Percentiles rank a stretch among this genome's conserved stretches.
Evolutionary conservation across 805 yeast species (phyloP).

Genomic region (Barnettozyma sucrosica): DNA sequence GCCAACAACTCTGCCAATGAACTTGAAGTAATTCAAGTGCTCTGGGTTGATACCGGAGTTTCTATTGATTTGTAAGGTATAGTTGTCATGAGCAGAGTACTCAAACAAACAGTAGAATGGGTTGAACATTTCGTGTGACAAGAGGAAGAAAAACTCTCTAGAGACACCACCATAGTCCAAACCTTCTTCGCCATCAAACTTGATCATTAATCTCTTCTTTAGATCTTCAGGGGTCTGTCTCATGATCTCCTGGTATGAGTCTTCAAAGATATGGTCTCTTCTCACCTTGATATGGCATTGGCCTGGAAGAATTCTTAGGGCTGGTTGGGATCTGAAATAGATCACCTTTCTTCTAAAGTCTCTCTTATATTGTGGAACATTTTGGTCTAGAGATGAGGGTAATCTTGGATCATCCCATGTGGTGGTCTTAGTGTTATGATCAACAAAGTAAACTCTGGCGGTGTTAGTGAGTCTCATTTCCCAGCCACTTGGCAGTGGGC

Average conservation of each 20-base stretch:
- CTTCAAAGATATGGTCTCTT: conserved; percentile 94
- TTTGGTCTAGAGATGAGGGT: conserved; percentile 95
- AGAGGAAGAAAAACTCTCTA: conserved; percentile 91
- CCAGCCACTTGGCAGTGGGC: conserved; percentile 99
- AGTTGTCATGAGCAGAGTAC: conserved; percentile 96
- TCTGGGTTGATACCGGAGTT: conserved; percentile 96
- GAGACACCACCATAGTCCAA: conserved; percentile 99
- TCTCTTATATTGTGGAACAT: conserved; percentile 98
- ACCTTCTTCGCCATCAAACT: conserved; percentile 99
- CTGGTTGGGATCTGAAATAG: conserved; percentile 97
- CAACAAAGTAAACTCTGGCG: conserved; percentile 97
- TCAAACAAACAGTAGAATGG: conserved; percentile 97
- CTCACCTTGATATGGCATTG: conserved; percentile 98
- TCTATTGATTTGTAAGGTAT: conserved; percentile 96
- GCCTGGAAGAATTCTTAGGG: conserved; percentile 93
- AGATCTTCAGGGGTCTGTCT: conserved; percentile 98
- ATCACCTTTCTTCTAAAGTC: conserved; percentile 97
- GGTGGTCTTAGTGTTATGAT: conserved; percentile 97
- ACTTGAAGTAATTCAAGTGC: conserved; percentile 95
- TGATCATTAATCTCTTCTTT: conserved; percentile 95
- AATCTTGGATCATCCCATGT: conserved; percentile 99
- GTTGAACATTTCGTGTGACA: conserved; percentile 97
- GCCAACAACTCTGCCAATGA: conserved; percentile 97
- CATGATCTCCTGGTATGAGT: conserved; percentile 97
- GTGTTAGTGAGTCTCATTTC: conserved; percentile 99